Percentiles rank a stretch among this genome's conserved stretches.
Conservation (phyloP, 2,329 filamentous ascomycete genomes). For the Aaosphaeria pasadenensis region DNA sequence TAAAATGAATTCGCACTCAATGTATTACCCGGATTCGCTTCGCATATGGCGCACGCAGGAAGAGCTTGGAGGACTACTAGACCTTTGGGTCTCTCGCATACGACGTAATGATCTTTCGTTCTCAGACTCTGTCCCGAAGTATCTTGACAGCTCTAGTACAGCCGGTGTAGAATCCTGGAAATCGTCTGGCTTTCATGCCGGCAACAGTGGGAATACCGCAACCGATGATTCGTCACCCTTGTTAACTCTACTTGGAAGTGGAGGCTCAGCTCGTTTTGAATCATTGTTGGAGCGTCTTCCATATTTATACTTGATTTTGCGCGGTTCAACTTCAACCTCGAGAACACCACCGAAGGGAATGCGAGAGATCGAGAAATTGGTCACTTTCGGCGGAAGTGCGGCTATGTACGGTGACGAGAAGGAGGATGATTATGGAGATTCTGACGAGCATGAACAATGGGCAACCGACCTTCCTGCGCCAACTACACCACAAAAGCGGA, state of each 20-base stretch:
- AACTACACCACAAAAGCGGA: slow-evolving; percentile 18
- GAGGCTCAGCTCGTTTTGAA: slow-evolving; percentile 63
- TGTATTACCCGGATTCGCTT: slow-evolving; percentile 87
- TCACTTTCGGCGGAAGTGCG: too few relatives aligned
- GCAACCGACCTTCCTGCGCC: slow-evolving; percentile 39
- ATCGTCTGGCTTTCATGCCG: slow-evolving; percentile 15
- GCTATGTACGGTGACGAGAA: slow-evolving; percentile 16
- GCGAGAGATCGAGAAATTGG: too few relatives aligned
- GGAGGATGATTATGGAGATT: slow-evolving; percentile 33
- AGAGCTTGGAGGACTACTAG: slow-evolving; percentile 72
- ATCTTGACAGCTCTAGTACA: slow-evolving; percentile 10
- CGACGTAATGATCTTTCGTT: slow-evolving; percentile 40
- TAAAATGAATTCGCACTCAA: slow-evolving; percentile 68
- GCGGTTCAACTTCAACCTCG: too few relatives aligned
- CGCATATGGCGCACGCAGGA: slow-evolving; percentile 82
- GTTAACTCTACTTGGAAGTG: slow-evolving; percentile 55
- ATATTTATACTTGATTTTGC: slow-evolving; percentile 68
- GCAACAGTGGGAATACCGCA: slow-evolving; percentile 1
- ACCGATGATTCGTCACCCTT: slow-evolving; percentile 10
- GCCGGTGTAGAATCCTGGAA: slow-evolving; percentile 43
- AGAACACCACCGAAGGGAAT: too few relatives aligned
- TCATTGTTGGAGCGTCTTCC: slow-evolving; percentile 83
- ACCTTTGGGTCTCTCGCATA: slow-evolving; percentile 63
- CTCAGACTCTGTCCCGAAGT: slow-evolving; percentile 21
- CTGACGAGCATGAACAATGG: slow-evolving; percentile 38